phyloP scores from a whole-genome alignment of 2,329 filamentous ascomycete species.

The Talaromyces marneffei region DNA sequence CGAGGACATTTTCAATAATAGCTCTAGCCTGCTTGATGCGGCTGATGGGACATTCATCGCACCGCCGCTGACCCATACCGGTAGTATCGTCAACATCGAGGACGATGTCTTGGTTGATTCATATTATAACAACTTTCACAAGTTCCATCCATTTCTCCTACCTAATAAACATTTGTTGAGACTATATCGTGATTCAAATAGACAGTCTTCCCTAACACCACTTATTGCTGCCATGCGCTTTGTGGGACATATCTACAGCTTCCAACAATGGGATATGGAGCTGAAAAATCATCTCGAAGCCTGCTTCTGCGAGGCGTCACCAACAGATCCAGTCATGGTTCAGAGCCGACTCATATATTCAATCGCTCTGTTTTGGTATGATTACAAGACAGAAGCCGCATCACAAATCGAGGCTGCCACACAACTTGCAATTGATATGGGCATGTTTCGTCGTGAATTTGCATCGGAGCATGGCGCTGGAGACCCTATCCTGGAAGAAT shows the following conservation, averaged over 20 bases:
- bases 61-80: background rate
- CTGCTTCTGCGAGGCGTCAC: slow-evolving; percentile 9
- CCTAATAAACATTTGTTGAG: slow-evolving; percentile 19
- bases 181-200: slow-evolving; percentile 5
- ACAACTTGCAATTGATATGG: slow-evolving; percentile 20
- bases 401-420: slow-evolving; percentile 19
- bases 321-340: slow-evolving; percentile 20
- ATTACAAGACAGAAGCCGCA: slow-evolving; percentile 18
- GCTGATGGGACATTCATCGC: background rate
- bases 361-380: slow-evolving; percentile 23
- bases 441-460: slow-evolving; percentile 21
- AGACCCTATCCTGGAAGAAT: slow-evolving; percentile 24
- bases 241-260: slow-evolving; percentile 24
- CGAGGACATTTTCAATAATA: background rate
- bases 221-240: slow-evolving; percentile 26
- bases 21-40: background rate
- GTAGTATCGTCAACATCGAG: slow-evolving; percentile 13
- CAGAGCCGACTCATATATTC: slow-evolving; percentile 26
- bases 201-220: slow-evolving; percentile 16
- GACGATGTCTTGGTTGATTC: slow-evolving; percentile 19
- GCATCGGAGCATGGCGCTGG: slow-evolving; percentile 52
- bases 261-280: slow-evolving; percentile 17
- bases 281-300: slow-evolving; percentile 17
- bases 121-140: slow-evolving; percentile 31
- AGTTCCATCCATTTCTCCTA: slow-evolving; percentile 25